Evolutionary conservation across 225 moss, liverwort and hornwort species (phyloP).

Genomic region (Pseudisothecium myosuroides): DNA sequence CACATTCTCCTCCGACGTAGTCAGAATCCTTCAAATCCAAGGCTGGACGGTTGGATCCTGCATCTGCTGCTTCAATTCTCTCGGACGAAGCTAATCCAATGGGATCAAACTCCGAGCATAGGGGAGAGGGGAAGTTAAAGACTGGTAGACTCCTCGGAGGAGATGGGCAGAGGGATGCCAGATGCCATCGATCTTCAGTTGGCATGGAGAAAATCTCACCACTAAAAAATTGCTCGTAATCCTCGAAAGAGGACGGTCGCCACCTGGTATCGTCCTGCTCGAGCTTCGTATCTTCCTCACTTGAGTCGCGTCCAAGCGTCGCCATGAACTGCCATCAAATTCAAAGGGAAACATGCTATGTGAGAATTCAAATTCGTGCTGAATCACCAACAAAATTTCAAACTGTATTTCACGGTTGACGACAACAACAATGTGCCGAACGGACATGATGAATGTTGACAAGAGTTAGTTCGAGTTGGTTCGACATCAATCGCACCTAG

Average conservation of each 20-base stretch:
- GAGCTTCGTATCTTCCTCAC: not conserved
- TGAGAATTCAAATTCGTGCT: not conserved
- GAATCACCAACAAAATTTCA: not conserved
- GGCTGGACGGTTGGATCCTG: not conserved
- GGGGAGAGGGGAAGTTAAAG: not conserved
- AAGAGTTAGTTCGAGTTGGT: not conserved
- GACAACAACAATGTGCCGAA: not conserved
- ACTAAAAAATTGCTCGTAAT: not conserved
- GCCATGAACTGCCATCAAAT: not conserved
- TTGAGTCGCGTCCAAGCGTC: not conserved
- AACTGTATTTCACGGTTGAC: not conserved
- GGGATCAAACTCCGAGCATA: not conserved
- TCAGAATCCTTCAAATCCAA: not conserved
- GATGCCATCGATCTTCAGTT: not conserved
- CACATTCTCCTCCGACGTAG: not conserved
- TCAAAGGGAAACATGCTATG: not conserved
- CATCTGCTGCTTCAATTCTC: not conserved
- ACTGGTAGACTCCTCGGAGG: too few relatives aligned
- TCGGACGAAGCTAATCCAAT: not conserved
- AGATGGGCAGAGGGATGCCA: not conserved
- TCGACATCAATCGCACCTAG: not conserved
- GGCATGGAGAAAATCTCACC: not conserved
- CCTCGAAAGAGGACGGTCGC: too few relatives aligned
- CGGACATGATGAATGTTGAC: not conserved
- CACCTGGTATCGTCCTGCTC: not conserved